A percentile compares a stretch with the other conserved stretches of the same genome.
These are phyloP conservation scores for Chlorella ohadii DNA, from an alignment of 139 green algal species.

Conservation along the genomic window DNA sequence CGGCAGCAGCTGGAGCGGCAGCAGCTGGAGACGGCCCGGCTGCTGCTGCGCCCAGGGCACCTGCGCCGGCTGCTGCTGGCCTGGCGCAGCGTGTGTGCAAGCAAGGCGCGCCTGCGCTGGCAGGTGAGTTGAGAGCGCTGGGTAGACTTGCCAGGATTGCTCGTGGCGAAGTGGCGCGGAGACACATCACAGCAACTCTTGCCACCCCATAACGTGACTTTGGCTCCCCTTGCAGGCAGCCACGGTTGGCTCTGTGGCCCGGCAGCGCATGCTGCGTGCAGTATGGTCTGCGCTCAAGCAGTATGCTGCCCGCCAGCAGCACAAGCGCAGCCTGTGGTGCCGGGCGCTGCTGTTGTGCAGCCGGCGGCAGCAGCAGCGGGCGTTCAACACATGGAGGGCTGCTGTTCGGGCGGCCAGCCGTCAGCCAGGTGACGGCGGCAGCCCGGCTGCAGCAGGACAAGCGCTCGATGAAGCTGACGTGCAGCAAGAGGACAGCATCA, in stretches of 20 bases:
- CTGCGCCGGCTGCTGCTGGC: neutral
- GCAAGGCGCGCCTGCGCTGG: too few species aligned
- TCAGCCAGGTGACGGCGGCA: too few species aligned
- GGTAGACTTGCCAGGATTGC: neutral
- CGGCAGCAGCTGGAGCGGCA: neutral
- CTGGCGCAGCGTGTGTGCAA: neutral
- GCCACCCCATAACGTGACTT: too few species aligned
- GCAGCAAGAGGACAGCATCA: neutral
- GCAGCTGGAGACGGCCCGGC: neutral
- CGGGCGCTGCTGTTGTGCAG: neutral
- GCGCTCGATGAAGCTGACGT: neutral
- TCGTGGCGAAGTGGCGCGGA: too few species aligned
- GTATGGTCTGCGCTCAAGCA: neutral
- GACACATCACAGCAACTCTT: too few species aligned
- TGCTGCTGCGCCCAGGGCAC: neutral
- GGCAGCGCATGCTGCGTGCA: neutral
- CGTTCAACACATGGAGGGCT: neutral
- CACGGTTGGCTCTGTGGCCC: neutral
- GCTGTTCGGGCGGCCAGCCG: neutral
- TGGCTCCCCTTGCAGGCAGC: neutral
- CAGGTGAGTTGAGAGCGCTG: neutral
- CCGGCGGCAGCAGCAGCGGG: neutral
- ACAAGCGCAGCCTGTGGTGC: neutral
- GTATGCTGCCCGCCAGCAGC: neutral
- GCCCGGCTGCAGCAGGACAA: neutral